A percentile compares a stretch with the other conserved stretches of the same genome.
Evolutionary conservation across 2,329 filamentous ascomycete genomes (phyloP).

Genomic region (Catunica adiposa): DNA sequence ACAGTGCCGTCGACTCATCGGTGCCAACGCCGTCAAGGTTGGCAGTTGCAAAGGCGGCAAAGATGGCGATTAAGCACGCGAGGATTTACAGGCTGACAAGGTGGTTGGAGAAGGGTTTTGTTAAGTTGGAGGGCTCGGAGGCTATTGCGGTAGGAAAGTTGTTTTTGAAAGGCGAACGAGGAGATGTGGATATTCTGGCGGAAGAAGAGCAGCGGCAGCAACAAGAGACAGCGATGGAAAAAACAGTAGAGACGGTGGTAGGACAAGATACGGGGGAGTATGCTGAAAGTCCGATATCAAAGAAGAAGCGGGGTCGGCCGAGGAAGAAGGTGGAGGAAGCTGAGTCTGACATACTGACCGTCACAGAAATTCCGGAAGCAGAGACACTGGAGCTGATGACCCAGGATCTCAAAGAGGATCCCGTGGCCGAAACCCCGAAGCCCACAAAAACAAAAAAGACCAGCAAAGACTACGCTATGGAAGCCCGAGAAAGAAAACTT

Average conservation of each 20-base stretch:
- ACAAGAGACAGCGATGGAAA: too few relatives aligned
- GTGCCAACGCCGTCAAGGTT: background rate
- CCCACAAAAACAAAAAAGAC: background rate
- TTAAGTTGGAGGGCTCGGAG: slow-evolving; percentile 5
- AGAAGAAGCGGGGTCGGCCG: background rate
- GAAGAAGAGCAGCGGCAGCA: too few relatives aligned
- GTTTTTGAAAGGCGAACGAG: background rate
- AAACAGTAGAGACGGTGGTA: background rate
- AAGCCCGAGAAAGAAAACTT: slow-evolving; percentile 1
- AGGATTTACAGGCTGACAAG: slow-evolving; percentile 4
- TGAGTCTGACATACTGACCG: too few relatives aligned
- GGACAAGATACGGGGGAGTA: background rate
- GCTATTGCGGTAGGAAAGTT: background rate
- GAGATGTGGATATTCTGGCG: too few relatives aligned
- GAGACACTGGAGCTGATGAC: too few relatives aligned
- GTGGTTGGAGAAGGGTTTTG: slow-evolving; percentile 3
- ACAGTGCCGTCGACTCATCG: background rate
- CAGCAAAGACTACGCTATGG: background rate
- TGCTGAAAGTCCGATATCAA: background rate
- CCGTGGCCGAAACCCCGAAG: background rate
- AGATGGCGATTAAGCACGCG: slow-evolving; percentile 4
- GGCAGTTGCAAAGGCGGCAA: background rate
- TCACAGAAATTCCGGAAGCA: too few relatives aligned
- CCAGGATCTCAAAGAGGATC: background rate
- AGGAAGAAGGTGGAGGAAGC: too few relatives aligned